Base-by-base conservation (phyloP, 139 green algal genomes). In the Edaphochlamys debaryana region DNA sequence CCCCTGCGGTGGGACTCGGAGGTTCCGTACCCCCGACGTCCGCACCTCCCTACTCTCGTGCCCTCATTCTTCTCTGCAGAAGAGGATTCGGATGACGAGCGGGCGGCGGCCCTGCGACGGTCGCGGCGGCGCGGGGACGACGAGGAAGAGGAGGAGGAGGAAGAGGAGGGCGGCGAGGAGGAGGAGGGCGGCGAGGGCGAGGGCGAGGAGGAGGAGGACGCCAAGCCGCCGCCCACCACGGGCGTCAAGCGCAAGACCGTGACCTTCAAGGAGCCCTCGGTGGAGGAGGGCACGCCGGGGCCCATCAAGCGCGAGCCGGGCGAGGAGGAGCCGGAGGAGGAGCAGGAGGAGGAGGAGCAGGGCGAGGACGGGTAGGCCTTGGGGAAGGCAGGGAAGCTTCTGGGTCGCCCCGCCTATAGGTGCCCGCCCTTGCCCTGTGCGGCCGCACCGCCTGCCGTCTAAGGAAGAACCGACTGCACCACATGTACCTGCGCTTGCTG, bases 201-300 rank as follows among this genome's bases (percentile, higher is more conserved):
- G 8, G 87, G 86, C 30, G 80, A 62, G 45, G 66, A 37, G 27
- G 79, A 13, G 66, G 80, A 52, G 66, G 79, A 2, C 58, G 85
- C 27, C 58, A 25, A 3, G 23, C 56, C 56, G 1, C n/a, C 25
- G 25, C 22, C 19, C 23, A 25, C 2, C 56, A 81, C 34, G 23
- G 75, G 50, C 22, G 60, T 42, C 63, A 69, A 69, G 63, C 63
- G 63, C 63, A 69, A 69, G 63, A 34, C 63, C 15, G 63, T 83
- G 5, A 75, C 60, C 32, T 83, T 83, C 23, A 13, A 54, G 19
- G 77, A 83, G 45, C 77, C 77, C 23, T 23, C 22, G 20, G 25
- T 9, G 45, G 45, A 63, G 56, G 30, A 38, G 6, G 60, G n/a
- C 30, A n/a, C 37, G 60, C 3, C 22, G 0, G 60, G 30, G 0